Evolutionary conservation across 2,329 filamentous ascomycete species (phyloP), one percentile per base, ranked within the genome.

Genomic region (Aspergillus sp.): DNA sequence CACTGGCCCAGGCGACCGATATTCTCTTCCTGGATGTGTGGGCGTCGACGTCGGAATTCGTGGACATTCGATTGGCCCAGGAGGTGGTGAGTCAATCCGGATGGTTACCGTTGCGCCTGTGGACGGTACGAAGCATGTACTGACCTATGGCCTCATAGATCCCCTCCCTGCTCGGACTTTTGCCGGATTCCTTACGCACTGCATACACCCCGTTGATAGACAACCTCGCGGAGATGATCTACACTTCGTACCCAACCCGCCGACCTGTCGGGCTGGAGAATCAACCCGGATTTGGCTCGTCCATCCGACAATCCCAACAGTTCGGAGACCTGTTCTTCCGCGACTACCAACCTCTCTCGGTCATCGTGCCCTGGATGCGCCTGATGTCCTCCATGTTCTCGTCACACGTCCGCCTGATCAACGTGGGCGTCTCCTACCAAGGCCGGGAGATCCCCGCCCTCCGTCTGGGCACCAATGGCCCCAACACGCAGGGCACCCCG

Each of bases 371-470:
- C 33, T 99, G 94, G 94, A 92, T 97, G 87, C 85, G 85, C 45
- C 81, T 96, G 36, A 81, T 96, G 60, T 84, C 90, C 42, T 93
- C 90, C 51, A 91, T 97, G 82, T 97, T 96, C 68, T 87, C 90
- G 0, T 86, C 85, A 0, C 86, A 91, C 60, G 88, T 93, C 40
- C 79, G 83, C 48, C 81, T 87, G 59, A 83, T 88, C 57, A 88
- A 76, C 52, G 84, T 97, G 33, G 94, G 94, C n/a, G 80, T 82
- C n/a, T 89, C 89, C 1, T 93, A 86, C 63, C 89, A 97, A 73
- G 91, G 90, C 4, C 87, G 91, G 50, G 87, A 92, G 53, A 96
- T 99, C 51, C 82, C 84, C 10, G 93, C 86, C 1, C 76, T 99
- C 19, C 85, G 88, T 54, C 80, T 97, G 3, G 90, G 92, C 16